Conservation (phyloP, 345 rosid species). For the Aquilaria malaccensis region DNA sequence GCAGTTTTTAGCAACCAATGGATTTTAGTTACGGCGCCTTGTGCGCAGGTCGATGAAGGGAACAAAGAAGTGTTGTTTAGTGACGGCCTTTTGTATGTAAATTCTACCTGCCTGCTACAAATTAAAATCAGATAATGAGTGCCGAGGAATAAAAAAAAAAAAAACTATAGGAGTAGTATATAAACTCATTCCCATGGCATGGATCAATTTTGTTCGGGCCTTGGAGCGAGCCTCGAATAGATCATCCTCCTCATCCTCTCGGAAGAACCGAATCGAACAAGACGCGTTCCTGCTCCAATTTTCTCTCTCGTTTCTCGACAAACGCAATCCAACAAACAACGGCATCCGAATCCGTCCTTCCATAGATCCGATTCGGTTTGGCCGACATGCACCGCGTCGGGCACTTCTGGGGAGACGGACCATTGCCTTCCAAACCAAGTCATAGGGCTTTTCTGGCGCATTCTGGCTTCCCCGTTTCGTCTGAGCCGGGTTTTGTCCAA, state of each 20-base stretch:
- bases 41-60: no score
- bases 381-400: conserved; percentile 24
- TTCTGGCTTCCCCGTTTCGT: not conserved
- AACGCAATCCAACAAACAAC: not conserved
- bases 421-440: not conserved
- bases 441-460: not conserved
- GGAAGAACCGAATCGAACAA: conserved; percentile 26
- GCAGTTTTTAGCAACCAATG: no score
- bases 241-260: conserved; percentile 15
- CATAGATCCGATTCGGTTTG: not conserved
- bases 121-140: no score
- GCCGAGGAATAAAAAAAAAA: no score
- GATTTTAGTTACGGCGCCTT: no score
- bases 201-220: no score
- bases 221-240: conserved; percentile 17
- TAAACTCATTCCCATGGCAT: no score
- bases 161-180: no score
- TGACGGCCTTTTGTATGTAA: no score
- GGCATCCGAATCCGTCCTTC: not conserved
- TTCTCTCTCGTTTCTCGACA: not conserved
- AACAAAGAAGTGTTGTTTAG: no score
- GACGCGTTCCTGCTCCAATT: conserved; percentile 13
- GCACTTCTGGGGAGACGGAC: conserved; percentile 19
- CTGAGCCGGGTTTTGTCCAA: no score
- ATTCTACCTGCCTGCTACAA: no score